Evolutionary conservation across 2,329 filamentous ascomycete genomes (phyloP), one percentile per base, ranked within the genome.

Genomic region (Sclerotinia borealis): DNA sequence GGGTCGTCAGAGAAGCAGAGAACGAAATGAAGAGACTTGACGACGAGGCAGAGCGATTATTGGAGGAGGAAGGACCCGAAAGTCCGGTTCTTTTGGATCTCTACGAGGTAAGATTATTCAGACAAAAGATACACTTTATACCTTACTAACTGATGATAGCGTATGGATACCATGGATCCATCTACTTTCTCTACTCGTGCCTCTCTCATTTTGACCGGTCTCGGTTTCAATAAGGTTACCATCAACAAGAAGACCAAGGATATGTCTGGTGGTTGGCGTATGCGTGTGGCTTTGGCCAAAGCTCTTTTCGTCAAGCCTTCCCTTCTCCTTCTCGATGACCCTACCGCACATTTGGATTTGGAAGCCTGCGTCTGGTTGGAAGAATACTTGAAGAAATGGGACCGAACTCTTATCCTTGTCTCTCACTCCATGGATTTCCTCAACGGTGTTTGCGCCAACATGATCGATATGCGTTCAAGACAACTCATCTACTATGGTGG

Each of bases 241-340:
- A 98, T 99, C 76, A 83, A 96, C 79, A 99, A 99, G 86, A 97
- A 96, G 87, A 99, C 96, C 73, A 99, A 98, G 86, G 96, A 99
- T 78, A 99, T 99, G 96, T 99, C 95, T 70, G 95, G 95, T 91
- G 95, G 95, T 73, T 99, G 95, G 95, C 88, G 93, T 83, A 99
- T 99, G 95, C 92, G 96, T 85, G 95, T 99, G 65, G 95, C 95
- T 64, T 88, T 99, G 66, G 95, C 85, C 76, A 97, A 98, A 84
- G 95, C 95, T 64, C 88, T 99, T 60, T 99, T 99, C 82, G 93
- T 99, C 80, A 96, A 96, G 85, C 95, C 96, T 41, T 95, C 92
- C 22, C 84, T 99, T 64, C 87, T 99, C 58, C 85, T 99, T 70
- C 92, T 99, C 73, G 95, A 99, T 77, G 95, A 99, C 82, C 95